phyloP scores from a whole-genome alignment of 257 asterid genomes.

The Primulina tabacum region DNA sequence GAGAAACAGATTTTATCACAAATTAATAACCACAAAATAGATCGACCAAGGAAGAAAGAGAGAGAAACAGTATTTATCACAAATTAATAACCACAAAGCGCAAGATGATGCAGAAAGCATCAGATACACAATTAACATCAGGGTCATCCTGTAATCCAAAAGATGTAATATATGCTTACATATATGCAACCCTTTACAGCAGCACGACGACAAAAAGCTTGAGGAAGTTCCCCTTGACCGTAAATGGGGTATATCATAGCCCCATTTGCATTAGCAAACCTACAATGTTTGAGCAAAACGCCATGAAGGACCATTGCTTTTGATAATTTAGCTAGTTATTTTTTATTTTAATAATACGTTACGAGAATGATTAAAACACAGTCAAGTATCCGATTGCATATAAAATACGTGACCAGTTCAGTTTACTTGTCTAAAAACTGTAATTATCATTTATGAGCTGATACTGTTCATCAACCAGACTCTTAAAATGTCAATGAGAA shows the following conservation, averaged over 20 bases:
- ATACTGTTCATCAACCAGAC: conserved; percentile 3
- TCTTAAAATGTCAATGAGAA: not conserved
- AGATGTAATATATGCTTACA: conserved; percentile 44
- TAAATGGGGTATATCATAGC: conserved; percentile 88
- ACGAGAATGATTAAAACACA: not conserved
- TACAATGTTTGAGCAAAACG: conserved; percentile 27
- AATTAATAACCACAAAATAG: conserved; percentile 2
- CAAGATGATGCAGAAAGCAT: conserved; percentile 20
- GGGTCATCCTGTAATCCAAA: conserved; percentile 21
- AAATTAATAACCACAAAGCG: conserved; percentile 11
- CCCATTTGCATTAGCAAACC: conserved; percentile 88
- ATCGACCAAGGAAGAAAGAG: not conserved
- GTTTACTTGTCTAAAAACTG: not conserved
- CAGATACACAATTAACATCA: not conserved
- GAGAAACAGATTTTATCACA: conserved; percentile 3
- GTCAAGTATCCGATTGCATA: not conserved
- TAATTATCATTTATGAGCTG: not conserved
- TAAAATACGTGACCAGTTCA: conserved; percentile 2
- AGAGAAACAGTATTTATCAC: conserved; percentile 3
- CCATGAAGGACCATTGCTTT: conserved; percentile 17
- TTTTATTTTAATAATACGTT: conserved; percentile 4
- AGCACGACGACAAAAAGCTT: conserved; percentile 97
- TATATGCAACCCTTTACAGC: conserved; percentile 92
- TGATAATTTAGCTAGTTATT: conserved; percentile 16
- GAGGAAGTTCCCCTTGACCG: conserved; percentile 94